Evolutionary conservation across 2,329 filamentous ascomycete species (phyloP), one percentile per base, ranked within the genome.

Genomic region (Diaporthe amygdali): DNA sequence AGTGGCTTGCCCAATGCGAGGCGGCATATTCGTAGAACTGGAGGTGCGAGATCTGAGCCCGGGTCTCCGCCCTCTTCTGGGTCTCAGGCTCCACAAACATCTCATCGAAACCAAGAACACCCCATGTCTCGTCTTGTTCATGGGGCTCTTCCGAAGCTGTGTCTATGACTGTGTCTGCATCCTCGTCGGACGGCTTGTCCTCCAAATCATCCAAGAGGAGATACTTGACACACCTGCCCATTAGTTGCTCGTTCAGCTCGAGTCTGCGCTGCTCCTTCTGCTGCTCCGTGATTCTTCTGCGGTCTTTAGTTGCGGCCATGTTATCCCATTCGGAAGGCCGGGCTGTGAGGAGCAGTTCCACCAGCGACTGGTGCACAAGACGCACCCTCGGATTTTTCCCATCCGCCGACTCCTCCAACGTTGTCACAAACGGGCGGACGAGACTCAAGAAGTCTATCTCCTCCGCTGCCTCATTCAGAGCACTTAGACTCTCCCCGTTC

Each of bases 21-120:
- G 56, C 56, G 39, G 56, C 56, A 3, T 63, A 63, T 32, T 63
- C 56, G 27, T 63, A 63, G 17, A 63, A 46, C 6, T 63, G 56
- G 2, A 63, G 25, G 12, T 63, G 56, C 25, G 56, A 63, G 39
- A 63, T 46, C 39, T 63, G 56, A 22, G 56, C 56, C 20, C 56
- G 39, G 56, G 25, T 46, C n/a, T 32, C 25, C 9, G 56, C 44
- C 27, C 56, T 63, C 39, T 34, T n/a, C 1, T 63, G 56, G 17
- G 39, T 7, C 39, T 20, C 56, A 1, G 56, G 56, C 56, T 63
- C 56, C 2, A 25, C 56, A 20, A 63, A 63, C 39, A 63, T 32
- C 2, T 32, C 39, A 46, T 3, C 39, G 20, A 46, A 32, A 17
- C 56, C 56, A 32, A 46, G n/a, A 22, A 17, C 25, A 15, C 46